A percentile compares a stretch with the other conserved stretches of the same genome.
Evolutionary conservation across 805 yeast species (phyloP).

Genomic region (Cephaloascus albidus): DNA sequence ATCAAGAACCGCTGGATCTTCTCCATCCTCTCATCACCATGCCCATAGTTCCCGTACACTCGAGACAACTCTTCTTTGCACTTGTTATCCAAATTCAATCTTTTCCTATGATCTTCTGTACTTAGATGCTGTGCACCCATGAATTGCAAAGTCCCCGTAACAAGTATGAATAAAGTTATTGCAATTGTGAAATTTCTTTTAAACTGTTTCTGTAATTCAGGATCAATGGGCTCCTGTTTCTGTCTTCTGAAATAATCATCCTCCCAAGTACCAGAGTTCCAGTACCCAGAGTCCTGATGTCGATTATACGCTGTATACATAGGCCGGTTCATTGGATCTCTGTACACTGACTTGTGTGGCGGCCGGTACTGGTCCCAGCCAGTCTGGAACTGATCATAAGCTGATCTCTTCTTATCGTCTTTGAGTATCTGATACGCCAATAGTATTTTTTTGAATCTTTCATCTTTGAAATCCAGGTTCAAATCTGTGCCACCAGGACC

Average conservation of each 20-base stretch:
- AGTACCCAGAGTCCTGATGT: slow-evolving; percentile 31
- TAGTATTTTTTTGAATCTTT: slow-evolving; percentile 46
- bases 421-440: slow-evolving; percentile 52
- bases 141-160: neutral
- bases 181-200: neutral
- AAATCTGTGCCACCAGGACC: slow-evolving; percentile 20
- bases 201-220: neutral
- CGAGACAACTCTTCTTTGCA: slow-evolving; percentile 27
- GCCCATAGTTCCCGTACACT: slow-evolving; percentile 42
- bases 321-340: slow-evolving; percentile 5
- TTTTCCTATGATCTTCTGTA: neutral
- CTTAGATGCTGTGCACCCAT: neutral
- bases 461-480: slow-evolving; percentile 20
- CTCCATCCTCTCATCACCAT: slow-evolving; percentile 37
- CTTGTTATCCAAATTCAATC: slow-evolving; percentile 11
- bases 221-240: slow-evolving; percentile 9
- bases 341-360: slow-evolving; percentile 11
- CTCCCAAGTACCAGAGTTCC: slow-evolving; percentile 61
- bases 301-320: slow-evolving; percentile 1
- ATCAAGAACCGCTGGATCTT: slow-evolving; percentile 49
- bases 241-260: slow-evolving; percentile 40
- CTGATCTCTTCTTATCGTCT: slow-evolving; percentile 28
- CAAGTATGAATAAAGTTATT: neutral
- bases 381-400: slow-evolving; percentile 35
- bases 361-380: slow-evolving; percentile 35